Evolutionary conservation across 2,329 filamentous ascomycete genomes (phyloP).

Genomic region (Colletotrichum sp.): DNA sequence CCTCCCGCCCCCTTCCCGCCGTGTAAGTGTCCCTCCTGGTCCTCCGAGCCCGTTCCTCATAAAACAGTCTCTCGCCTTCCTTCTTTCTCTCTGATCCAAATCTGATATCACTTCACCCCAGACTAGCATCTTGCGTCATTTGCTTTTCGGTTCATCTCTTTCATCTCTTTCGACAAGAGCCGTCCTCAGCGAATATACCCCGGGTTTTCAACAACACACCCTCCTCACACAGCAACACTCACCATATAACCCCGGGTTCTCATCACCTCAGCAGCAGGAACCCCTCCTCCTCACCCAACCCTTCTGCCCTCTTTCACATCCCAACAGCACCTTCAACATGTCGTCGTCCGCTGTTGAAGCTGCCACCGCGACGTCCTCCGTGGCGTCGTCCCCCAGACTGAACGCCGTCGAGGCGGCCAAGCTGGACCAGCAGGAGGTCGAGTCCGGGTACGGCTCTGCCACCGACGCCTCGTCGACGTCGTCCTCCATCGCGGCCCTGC

Average conservation of each 20-base stretch:
- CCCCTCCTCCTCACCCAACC: not conserved
- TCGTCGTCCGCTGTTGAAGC: conserved; percentile 32
- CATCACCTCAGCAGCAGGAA: not conserved
- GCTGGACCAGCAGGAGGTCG: conserved; percentile 53
- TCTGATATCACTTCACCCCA: not conserved
- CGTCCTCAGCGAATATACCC: conserved; percentile 7
- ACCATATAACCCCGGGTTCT: not conserved
- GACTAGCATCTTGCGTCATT: conserved; percentile 21
- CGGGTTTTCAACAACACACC: conserved; percentile 13
- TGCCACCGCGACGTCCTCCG: conserved; percentile 41
- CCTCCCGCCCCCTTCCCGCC: conserved; percentile 11
- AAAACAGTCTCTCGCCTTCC: conserved; percentile 14
- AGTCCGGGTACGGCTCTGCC: conserved; percentile 83
- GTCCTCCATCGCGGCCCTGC: conserved; percentile 68
- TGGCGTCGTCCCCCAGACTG: conserved; percentile 40
- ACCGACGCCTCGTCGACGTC: conserved; percentile 40
- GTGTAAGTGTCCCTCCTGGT: conserved; percentile 14
- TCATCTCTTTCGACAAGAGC: conserved; percentile 7
- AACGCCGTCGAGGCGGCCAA: conserved; percentile 42
- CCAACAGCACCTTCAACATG: conserved; percentile 37
- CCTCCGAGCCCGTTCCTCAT: conserved; percentile 9
- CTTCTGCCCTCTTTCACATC: conserved; percentile 1
- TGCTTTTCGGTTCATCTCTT: not conserved
- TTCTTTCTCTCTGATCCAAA: not conserved
- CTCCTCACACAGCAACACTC: not conserved